Base-by-base conservation (phyloP, 768 basidiomycete genomes). In the Boletellus ananas region DNA sequence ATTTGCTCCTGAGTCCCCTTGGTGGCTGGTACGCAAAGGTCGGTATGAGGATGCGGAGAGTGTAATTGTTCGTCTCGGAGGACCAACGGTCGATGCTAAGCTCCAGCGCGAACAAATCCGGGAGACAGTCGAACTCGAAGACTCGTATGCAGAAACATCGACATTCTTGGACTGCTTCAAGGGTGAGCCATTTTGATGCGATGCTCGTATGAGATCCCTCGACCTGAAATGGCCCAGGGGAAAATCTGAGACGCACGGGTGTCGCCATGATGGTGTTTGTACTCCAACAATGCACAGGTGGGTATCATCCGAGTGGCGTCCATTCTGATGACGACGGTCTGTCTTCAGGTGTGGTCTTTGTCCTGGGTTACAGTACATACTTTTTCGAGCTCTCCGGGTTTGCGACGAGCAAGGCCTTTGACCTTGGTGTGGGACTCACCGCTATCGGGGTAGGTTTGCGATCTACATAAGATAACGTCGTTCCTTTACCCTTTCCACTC, bases 321-420 rank as follows among this genome's bases (percentile, higher is more conserved):
- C 9, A 14, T 25, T 10, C 18, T 1, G n/a, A 10, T 43, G 39
- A 42, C 3, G 12, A 11, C 5, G 31, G 13, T 1, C 12, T 35
- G 18, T 39, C 39, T 38, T 7, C 34, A 65, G 62, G 64, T 25
- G 56, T 64, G 3, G 52, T 57, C 29, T 66, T 65, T 43, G 56
- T 65, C 8, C 45, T 66, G 43, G 59, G 61, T n/a, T 66, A 41
- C 43, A n/a, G n/a, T n/a, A 60, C 60, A 41, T 71, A 70, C 61
- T 70, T 70, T 52, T 70, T 70, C 34, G 66, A 70, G 50, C 69
- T 71, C 33, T 61, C 69, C 11, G 65, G 69, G 21, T 69, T 70
- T 43, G 47, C 57, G 6, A 37, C 51, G 12, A 44, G 36, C 45
- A 60, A 63, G 1, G 67, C 70, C 1, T 71, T 71, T 43, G 56